Conservation (phyloP, 169 alveolate genomes). For the Perkinsus olseni region DNA sequence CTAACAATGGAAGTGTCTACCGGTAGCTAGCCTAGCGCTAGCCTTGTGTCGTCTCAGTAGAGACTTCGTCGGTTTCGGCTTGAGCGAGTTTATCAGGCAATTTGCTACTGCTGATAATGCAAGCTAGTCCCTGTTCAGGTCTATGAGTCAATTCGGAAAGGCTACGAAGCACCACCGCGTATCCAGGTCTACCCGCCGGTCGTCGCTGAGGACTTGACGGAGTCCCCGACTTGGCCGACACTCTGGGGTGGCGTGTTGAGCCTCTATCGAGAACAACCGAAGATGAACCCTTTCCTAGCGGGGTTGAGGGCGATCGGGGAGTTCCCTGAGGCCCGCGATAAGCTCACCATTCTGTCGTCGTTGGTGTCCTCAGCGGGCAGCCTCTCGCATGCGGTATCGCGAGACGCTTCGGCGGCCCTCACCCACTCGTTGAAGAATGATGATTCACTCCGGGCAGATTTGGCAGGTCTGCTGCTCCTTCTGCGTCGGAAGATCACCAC, state of each 20-base stretch:
- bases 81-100: no score
- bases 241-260: neutral
- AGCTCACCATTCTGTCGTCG: neutral
- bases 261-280: neutral
- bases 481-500: neutral
- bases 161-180: neutral
- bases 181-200: neutral
- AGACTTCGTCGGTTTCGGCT: no score
- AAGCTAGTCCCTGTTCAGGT: neutral
- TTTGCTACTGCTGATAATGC: no score
- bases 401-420: neutral
- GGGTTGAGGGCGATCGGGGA: neutral
- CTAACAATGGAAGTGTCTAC: no score
- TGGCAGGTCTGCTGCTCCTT: neutral
- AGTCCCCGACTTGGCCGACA: neutral
- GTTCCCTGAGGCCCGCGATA: neutral
- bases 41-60: no score
- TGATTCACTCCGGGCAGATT: neutral
- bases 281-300: neutral
- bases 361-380: neutral
- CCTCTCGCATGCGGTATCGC: neutral
- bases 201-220: neutral
- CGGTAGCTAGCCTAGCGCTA: no score
- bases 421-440: neutral
- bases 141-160: neutral